Percentiles rank a stretch among this genome's conserved stretches.
Conservation (phyloP, 2,329 filamentous ascomycete species). For the Penicillium sp. region DNA sequence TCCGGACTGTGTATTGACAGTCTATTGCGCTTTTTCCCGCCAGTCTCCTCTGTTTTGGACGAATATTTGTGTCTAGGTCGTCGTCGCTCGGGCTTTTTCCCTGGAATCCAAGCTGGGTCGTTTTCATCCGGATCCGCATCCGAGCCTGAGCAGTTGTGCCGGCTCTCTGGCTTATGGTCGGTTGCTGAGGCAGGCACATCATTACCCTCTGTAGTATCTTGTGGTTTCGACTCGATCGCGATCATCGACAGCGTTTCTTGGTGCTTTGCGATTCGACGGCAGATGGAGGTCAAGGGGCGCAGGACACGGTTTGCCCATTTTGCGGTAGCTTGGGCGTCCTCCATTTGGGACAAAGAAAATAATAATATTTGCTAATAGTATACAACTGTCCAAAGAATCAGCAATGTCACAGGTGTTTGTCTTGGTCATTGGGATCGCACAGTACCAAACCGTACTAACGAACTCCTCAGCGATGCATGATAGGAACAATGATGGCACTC, state of each 20-base stretch:
- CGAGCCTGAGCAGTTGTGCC: conserved; percentile 20
- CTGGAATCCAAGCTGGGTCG: conserved; percentile 37
- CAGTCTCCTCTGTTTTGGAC: conserved; percentile 21
- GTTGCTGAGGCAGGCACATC: neutral
- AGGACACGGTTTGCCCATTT: conserved; percentile 40
- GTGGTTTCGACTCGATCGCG: conserved; percentile 17
- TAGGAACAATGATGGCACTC: conserved; percentile 6
- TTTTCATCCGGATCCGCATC: conserved; percentile 31
- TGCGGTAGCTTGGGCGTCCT: conserved; percentile 33
- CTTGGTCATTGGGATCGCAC: conserved; percentile 1
- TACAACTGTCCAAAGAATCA: conserved; percentile 3
- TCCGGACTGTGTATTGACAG: conserved; percentile 33
- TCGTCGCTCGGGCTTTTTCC: conserved; percentile 24
- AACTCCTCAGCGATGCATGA: conserved; percentile 11
- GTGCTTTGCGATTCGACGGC: conserved; percentile 36
- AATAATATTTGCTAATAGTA: conserved; percentile 6
- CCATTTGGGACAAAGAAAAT: conserved; percentile 22
- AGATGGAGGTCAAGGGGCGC: conserved; percentile 35
- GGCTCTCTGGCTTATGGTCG: neutral
- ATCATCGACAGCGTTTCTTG: conserved; percentile 28
- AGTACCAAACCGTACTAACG: conserved; percentile 6
- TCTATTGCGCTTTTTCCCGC: conserved; percentile 21
- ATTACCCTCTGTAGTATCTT: conserved; percentile 5
- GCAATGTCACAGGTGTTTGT: conserved; percentile 2
- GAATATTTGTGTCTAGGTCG: conserved; percentile 34